Conservation (phyloP, 129 eudicot species). For the Arctium lappa region DNA sequence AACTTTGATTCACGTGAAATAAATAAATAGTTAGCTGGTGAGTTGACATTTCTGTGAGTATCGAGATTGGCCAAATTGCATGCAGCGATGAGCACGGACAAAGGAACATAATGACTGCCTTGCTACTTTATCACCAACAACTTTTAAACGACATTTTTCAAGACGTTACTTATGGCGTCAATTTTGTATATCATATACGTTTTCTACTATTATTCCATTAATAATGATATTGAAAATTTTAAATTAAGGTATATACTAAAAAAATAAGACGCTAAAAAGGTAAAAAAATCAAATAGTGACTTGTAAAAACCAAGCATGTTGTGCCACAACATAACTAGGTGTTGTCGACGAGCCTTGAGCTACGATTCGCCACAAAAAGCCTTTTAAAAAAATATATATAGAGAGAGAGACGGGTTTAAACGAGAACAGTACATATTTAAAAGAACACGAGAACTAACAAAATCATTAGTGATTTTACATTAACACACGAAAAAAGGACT, state of each 20-base stretch:
- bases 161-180: not conserved
- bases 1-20: not conserved
- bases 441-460: too few relatives aligned
- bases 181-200: too few relatives aligned
- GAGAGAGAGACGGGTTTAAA: too few relatives aligned
- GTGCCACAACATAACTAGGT: not conserved
- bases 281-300: not conserved
- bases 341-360: not conserved
- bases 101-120: conserved; percentile 9
- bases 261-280: too few relatives aligned
- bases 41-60: not conserved
- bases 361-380: not conserved
- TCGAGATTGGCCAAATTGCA: not conserved
- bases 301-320: too few relatives aligned
- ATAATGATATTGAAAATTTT: not conserved
- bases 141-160: not conserved
- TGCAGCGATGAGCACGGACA: conserved; percentile 8
- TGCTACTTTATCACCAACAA: not conserved
- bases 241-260: not conserved
- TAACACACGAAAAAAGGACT: too few relatives aligned
- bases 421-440: too few relatives aligned
- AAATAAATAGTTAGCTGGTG: not conserved
- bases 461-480: too few relatives aligned
- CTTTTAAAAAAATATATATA: too few relatives aligned
- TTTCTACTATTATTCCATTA: not conserved